Percentiles rank a stretch among this genome's conserved stretches.
Evolutionary conservation across 208 protist species (phyloP).

Genomic region (Acanthamoeba triangularis): DNA sequence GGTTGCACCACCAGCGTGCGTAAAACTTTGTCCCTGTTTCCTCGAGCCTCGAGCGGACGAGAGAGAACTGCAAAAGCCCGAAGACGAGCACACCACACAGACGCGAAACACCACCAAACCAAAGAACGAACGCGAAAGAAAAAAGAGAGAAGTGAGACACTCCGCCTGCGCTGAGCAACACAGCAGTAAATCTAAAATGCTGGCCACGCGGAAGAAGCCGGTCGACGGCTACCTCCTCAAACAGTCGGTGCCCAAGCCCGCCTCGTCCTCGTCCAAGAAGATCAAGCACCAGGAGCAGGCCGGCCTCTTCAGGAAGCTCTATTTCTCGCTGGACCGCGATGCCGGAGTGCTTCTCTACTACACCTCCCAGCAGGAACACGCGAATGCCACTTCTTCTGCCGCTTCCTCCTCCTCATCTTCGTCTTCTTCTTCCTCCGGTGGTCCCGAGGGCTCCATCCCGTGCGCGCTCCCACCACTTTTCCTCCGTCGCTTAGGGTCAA

Average conservation of each 20-base stretch:
- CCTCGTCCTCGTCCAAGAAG: not conserved
- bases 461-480: not conserved
- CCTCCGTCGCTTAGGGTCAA: too few relatives aligned
- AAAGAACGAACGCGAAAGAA: not conserved
- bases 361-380: not conserved
- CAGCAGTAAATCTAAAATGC: not conserved
- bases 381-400: not conserved
- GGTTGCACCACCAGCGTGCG: too few relatives aligned
- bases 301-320: constrained; percentile 26
- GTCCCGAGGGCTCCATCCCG: not conserved
- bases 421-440: too few relatives aligned
- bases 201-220: not conserved
- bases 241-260: not conserved
- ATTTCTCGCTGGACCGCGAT: not conserved
- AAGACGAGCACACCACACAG: too few relatives aligned
- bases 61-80: not conserved
- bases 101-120: not conserved
- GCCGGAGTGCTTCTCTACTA: not conserved
- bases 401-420: not conserved
- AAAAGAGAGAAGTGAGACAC: too few relatives aligned
- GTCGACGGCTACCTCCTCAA: constrained; percentile 44
- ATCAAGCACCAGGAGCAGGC: not conserved
- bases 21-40: too few relatives aligned
- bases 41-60: too few relatives aligned
- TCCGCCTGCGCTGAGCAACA: not conserved